A percentile compares a stretch with the other conserved stretches of the same genome.
Conservation (phyloP, 129 eudicot species). For the Centrapalus pauciflorus region DNA sequence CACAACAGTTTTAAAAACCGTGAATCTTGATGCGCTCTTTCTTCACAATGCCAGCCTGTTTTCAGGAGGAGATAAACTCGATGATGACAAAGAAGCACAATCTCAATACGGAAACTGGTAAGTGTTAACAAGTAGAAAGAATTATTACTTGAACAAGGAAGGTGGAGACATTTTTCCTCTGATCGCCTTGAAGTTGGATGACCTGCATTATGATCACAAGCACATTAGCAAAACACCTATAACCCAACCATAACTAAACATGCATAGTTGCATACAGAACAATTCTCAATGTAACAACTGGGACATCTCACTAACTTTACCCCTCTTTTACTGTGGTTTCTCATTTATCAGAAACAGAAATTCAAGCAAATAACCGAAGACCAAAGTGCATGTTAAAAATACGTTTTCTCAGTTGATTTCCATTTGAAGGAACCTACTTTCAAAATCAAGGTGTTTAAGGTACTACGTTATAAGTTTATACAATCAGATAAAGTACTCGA, state of each 20-base stretch:
- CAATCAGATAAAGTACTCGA: no score
- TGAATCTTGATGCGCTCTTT: slow-evolving; percentile 79
- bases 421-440: no score
- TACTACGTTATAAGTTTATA: no score
- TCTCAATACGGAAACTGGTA: neutral
- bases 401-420: no score
- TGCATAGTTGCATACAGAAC: neutral
- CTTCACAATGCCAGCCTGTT: slow-evolving; percentile 78
- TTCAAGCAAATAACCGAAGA: no score
- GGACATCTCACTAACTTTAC: no score
- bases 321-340: no score
- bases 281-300: no score
- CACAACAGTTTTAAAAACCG: slow-evolving; percentile 63
- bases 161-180: slow-evolving; percentile 33
- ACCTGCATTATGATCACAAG: slow-evolving; percentile 11
- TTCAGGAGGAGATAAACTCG: neutral
- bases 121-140: neutral
- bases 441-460: no score
- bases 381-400: no score
- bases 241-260: neutral
- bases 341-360: no score
- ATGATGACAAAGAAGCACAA: neutral
- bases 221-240: neutral
- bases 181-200: slow-evolving; percentile 41
- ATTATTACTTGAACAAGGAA: slow-evolving; percentile 34